phyloP scores from a whole-genome alignment of 2,329 filamentous ascomycete species.

The Pseudogymnoascus sp. region DNA sequence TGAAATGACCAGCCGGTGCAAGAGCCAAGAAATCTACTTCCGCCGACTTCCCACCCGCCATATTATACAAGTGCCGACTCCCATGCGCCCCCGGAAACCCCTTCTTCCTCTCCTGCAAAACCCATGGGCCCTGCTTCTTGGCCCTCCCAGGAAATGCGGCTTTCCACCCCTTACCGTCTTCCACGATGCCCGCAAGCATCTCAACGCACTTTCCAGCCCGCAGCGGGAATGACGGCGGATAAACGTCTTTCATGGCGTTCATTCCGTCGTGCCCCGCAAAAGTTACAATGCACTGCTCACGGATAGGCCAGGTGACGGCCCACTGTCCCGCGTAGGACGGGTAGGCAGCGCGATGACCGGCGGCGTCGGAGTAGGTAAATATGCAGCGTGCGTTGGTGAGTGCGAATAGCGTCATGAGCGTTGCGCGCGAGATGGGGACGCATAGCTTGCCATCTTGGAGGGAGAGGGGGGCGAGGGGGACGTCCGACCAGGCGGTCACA shows the following conservation, averaged over 20 bases:
- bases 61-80: conserved; percentile 27
- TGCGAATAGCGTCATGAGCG: conserved; percentile 11
- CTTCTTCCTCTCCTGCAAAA: conserved; percentile 15
- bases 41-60: conserved; percentile 26
- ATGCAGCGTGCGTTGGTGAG: conserved; percentile 25
- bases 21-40: conserved; percentile 27
- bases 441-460: conserved; percentile 7
- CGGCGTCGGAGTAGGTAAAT: conserved; percentile 26
- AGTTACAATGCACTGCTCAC: conserved; percentile 14
- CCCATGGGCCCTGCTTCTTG: conserved; percentile 13
- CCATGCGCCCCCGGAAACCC: conserved; percentile 27
- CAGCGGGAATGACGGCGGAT: conserved; percentile 16
- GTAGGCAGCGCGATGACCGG: conserved; percentile 27
- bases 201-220: conserved; percentile 21
- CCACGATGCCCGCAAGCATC: conserved; percentile 20
- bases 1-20: neutral
- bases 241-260: conserved; percentile 14
- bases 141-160: conserved; percentile 19
- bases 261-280: conserved; percentile 17
- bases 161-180: conserved; percentile 13
- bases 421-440: conserved; percentile 11
- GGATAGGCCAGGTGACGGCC: conserved; percentile 29
- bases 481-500: neutral
- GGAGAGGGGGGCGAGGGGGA: neutral
- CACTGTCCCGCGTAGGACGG: conserved; percentile 28